Evolutionary conservation across 2,329 filamentous ascomycete genomes (phyloP), one percentile per base, ranked within the genome.

Genomic region (Penicillium griseofulvum): DNA sequence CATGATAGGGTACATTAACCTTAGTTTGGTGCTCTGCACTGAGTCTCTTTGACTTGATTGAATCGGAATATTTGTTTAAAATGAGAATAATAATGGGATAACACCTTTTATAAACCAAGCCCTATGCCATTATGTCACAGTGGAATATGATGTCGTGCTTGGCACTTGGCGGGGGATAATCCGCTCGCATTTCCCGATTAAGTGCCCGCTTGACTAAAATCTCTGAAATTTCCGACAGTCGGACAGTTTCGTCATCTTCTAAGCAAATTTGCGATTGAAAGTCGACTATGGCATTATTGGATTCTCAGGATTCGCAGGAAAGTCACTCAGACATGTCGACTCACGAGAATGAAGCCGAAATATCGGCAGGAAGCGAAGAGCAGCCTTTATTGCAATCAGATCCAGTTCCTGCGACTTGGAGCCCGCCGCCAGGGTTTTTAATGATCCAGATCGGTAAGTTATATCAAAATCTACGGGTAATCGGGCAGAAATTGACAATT

Each of bases 361-460:
- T 16, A 17, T n/a, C 10, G 49, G 22, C 22, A 1, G n/a, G 29
- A 2, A 38, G n/a, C n/a, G 68, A 69, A 52, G 56, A 66, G 19
- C 63, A 67, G 29, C 67, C 67, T 16, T 52, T 73, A 10, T 45
- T 71, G 39, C 29, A 22, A 29, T 45, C 58, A 8, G 52, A 57
- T 12, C 28, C 46, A 38, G 29, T 36, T 16, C 49, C 47, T 26
- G 5, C 44, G n/a, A 29, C 50, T 0, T 84, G 81, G 81, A 75
- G 68, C n/a, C 73, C 80, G 1, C 80, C 80, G 0, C 63, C 65
- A 2, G 80, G 80, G n/a, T 85, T 86, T 58, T 14, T 78, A 36
- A 82, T 80, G 80, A 83, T 86, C 47, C 77, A 86, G 70, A 67
- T 83, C 8, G 82, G 75, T 76, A 39, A 42, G 44, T 52, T 5